Base-by-base conservation (phyloP, 768 basidiomycete species). In the Lentinula aciculospora region DNA sequence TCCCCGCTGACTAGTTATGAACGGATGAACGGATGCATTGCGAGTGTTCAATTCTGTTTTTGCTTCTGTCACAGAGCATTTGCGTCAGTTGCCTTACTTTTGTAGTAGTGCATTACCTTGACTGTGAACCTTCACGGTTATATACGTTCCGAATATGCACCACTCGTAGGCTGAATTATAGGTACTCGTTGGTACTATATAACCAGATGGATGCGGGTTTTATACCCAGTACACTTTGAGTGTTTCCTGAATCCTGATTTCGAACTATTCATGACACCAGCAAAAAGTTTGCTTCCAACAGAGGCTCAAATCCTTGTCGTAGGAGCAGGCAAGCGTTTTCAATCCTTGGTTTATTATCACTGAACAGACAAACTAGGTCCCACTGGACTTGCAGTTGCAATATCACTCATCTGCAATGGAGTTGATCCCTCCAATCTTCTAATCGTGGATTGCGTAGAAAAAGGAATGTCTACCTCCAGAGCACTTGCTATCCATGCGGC, bases 401-500 rank as follows among this genome's bases (percentile, higher is more conserved):
- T 78, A 23, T 71, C 73, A 12, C 72, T 78, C 21, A 62, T 64
- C 40, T 65, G 70, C 27, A 69, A 72, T 21, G 74, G 70, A 3
- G 66, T 72, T 47, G 19, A 54, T 9, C 44, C 54, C 7, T 63
- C 53, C 9, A 69, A 76, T 31, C 63, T 81, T 23, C 58, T 71
- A 9, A 62, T 80, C 8, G 76, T 79, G 0, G 78, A 80, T 44
- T 69, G 71, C 13, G 23, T 68, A 4, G 27, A 53, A 0, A 55
- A 69, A n/a, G 74, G 72, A 2, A 60, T 70, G 42, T 72, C 71
- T 48, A 61, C 60, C 19, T 79, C 79, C 7, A 75, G 79, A 17
- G 77, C 79, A 0, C 48, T 73, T 3, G 65, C 71, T 9, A 59
- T 80, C 25, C 79, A 81, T 57, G 72, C 79, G 9, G 72, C 72